A percentile compares a stretch with the other conserved stretches of the same genome.
Conservation (phyloP, 1,139 yeast species). For the Blastobotrys serpentis region DNA sequence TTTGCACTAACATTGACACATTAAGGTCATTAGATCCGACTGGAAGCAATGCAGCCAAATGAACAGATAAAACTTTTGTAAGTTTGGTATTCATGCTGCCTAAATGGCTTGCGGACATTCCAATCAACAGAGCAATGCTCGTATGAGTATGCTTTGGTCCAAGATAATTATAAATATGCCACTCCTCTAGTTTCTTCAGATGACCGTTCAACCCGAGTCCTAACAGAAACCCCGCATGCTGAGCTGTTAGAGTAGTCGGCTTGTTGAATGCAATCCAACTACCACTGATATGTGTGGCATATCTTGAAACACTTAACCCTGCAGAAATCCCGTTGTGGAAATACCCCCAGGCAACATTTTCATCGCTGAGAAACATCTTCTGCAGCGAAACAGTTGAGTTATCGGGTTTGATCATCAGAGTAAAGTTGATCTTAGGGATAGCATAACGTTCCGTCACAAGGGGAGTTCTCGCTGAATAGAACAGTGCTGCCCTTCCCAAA, state of each 20-base stretch:
- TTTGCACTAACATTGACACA: slow-evolving; percentile 78
- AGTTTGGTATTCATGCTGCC: slow-evolving; percentile 86
- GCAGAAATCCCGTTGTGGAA: slow-evolving; percentile 92
- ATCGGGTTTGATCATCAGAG: slow-evolving; percentile 63
- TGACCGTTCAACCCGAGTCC: slow-evolving; percentile 94
- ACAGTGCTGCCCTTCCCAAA: slow-evolving; percentile 73
- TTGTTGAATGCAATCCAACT: slow-evolving; percentile 91
- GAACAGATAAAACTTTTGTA: slow-evolving; percentile 89
- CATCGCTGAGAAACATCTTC: slow-evolving; percentile 52
- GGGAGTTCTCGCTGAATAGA: slow-evolving; percentile 71
- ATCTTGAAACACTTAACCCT: slow-evolving; percentile 72
- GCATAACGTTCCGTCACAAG: slow-evolving; percentile 82
- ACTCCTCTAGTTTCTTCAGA: slow-evolving; percentile 77
- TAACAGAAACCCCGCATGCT: slow-evolving; percentile 91
- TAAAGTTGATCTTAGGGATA: slow-evolving; percentile 72
- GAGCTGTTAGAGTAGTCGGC: slow-evolving; percentile 68
- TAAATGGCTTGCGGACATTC: slow-evolving; percentile 85
- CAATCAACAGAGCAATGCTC: slow-evolving; percentile 81
- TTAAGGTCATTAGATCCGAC: slow-evolving; percentile 87
- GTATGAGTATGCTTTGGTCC: slow-evolving; percentile 88
- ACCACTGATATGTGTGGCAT: slow-evolving; percentile 73
- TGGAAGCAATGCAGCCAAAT: slow-evolving; percentile 88
- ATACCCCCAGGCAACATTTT: slow-evolving; percentile 72
- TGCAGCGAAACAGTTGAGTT: slow-evolving; percentile 64
- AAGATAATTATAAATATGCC: slow-evolving; percentile 93